phyloP scores from a whole-genome alignment of 495 filamentous ascomycete genomes.

The Filosporella fistucella region DNA sequence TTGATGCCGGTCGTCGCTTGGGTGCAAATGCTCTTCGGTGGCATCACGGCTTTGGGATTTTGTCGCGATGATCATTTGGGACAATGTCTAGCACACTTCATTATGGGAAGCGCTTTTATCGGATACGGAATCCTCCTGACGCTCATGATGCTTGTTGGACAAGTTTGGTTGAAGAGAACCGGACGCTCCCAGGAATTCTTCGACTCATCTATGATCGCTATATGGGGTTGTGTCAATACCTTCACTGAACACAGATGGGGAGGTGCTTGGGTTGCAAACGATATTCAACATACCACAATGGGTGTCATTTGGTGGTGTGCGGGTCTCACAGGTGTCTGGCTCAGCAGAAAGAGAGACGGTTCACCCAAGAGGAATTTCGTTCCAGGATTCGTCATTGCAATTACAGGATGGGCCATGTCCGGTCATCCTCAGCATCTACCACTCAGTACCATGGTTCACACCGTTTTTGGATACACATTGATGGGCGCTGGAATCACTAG shows the following conservation, averaged over 20 bases:
- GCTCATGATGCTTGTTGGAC: constrained; percentile 82
- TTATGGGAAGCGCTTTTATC: constrained; percentile 97
- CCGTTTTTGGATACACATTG: constrained; percentile 90
- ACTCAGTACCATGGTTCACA: constrained; percentile 85
- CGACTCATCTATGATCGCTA: constrained; percentile 83
- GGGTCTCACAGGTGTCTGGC: constrained; percentile 86
- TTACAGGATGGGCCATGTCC: constrained; percentile 95
- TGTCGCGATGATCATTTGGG: constrained; percentile 87
- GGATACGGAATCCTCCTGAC: constrained; percentile 87
- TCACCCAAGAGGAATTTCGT: constrained; percentile 87
- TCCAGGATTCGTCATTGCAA: constrained; percentile 80
- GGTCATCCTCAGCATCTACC: constrained; percentile 77
- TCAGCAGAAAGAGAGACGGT: constrained; percentile 79
- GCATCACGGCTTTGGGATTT: constrained; percentile 91
- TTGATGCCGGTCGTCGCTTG: constrained; percentile 80
- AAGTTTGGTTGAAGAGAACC: constrained; percentile 77
- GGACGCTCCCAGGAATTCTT: constrained; percentile 96
- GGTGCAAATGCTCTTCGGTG: constrained; percentile 96
- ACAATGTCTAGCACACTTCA: constrained; percentile 95
- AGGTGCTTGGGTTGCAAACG: constrained; percentile 81
- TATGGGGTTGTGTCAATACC: constrained; percentile 95
- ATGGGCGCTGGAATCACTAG: constrained; percentile 84
- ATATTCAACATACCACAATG: constrained; percentile 97
- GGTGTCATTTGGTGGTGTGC: constrained; percentile 97
- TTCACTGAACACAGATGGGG: constrained; percentile 99